phyloP scores from a whole-genome alignment of 208 protist species.

The Strigomonas culicis region DNA sequence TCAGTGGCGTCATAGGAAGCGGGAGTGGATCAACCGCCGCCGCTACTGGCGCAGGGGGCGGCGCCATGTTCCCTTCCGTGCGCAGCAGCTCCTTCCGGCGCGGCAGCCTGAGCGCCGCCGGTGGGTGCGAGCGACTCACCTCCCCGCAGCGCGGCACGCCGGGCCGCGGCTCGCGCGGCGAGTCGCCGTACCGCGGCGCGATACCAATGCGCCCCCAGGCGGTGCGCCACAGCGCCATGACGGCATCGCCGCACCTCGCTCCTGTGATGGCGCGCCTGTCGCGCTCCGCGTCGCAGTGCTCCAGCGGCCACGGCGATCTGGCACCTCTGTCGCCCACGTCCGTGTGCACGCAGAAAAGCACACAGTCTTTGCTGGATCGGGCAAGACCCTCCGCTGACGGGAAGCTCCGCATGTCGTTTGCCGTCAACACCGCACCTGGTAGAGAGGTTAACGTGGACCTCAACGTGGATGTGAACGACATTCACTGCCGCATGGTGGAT shows the following conservation, averaged over 20 bases:
- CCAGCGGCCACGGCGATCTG: background rate
- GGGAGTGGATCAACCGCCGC: too few species aligned
- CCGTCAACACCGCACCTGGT: conserved; percentile 50
- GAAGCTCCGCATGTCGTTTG: conserved; percentile 68
- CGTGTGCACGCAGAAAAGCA: background rate
- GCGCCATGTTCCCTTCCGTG: too few species aligned
- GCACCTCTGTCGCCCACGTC: background rate
- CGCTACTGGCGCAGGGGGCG: too few species aligned
- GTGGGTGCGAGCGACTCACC: conserved; percentile 16
- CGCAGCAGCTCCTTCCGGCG: conserved; percentile 42
- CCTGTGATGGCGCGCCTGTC: background rate
- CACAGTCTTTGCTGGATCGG: conserved; percentile 14
- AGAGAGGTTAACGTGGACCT: conserved; percentile 63
- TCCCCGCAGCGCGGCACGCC: conserved; percentile 25
- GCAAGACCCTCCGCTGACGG: conserved; percentile 49
- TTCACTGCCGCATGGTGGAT: conserved; percentile 73
- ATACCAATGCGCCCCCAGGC: too few species aligned
- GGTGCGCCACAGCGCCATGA: background rate
- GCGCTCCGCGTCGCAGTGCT: background rate
- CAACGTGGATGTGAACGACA: conserved; percentile 67
- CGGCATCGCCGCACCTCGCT: background rate
- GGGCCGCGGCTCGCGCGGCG: conserved; percentile 29
- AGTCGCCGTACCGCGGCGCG: conserved; percentile 45
- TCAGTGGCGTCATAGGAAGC: too few species aligned
- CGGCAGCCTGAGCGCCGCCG: conserved; percentile 19